Evolutionary conservation across 176 grass and related monocot genomes (phyloP).

Genomic region (Aechmea fasciata): DNA sequence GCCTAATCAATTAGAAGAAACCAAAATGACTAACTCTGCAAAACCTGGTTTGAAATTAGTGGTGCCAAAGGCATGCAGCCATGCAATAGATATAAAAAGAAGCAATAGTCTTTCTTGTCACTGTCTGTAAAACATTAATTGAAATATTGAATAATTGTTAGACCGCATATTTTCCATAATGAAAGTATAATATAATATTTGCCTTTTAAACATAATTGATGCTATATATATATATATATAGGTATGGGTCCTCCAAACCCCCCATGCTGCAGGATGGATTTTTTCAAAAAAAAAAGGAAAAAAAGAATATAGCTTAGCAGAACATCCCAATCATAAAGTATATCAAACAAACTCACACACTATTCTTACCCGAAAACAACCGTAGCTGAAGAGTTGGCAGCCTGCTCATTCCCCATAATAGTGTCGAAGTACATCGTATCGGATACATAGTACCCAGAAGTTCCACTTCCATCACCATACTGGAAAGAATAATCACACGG

Average conservation of each 20-base stretch:
- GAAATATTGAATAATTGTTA: too few species aligned
- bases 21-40: not conserved
- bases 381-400: constrained; percentile 71
- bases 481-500: constrained; percentile 78
- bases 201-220: too few species aligned
- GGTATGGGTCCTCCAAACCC: too few species aligned
- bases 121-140: too few species aligned
- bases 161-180: too few species aligned
- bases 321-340: not conserved
- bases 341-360: not conserved
- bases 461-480: constrained; percentile 92
- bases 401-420: constrained; percentile 54
- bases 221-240: too few species aligned
- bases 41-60: not conserved
- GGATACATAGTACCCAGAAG: constrained; percentile 83
- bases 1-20: constrained; percentile 20
- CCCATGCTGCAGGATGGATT: too few species aligned
- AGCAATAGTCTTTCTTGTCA: too few species aligned
- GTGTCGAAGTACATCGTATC: constrained; percentile 72
- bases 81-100: not conserved
- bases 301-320: not conserved
- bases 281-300: not conserved
- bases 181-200: too few species aligned
- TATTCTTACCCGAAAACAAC: constrained; percentile 79
- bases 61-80: not conserved